Percentiles rank a stretch among this genome's conserved stretches.
phyloP scores from a whole-genome alignment of 1,139 yeast species.

The Debaryomyces sp. region DNA sequence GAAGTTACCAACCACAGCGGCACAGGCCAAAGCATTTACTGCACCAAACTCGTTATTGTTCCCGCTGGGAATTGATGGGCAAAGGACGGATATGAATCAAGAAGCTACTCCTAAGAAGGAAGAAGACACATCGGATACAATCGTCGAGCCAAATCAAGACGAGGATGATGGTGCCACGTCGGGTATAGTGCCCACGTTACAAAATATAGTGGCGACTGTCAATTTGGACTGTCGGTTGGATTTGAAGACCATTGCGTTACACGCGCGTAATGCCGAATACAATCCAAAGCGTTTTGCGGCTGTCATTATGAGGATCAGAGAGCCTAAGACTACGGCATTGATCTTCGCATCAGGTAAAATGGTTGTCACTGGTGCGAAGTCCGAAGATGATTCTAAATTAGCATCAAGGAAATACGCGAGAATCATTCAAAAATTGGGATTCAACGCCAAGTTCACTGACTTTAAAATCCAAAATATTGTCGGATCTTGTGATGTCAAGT shows the following conservation, averaged over 20 bases:
- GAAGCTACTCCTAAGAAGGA: conserved; percentile 27
- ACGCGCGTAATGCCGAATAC: conserved; percentile 98
- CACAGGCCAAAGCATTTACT: conserved; percentile 74
- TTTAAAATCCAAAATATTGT: conserved; percentile 97
- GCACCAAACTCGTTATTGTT: conserved; percentile 67
- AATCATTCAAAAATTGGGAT: conserved; percentile 96
- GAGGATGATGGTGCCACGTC: conserved; percentile 76
- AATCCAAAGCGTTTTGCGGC: conserved; percentile 99
- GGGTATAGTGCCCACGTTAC: conserved; percentile 94
- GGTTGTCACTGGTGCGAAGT: conserved; percentile 99
- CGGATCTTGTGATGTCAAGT: conserved; percentile 97
- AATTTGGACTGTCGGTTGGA: conserved; percentile 95
- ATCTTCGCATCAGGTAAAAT: conserved; percentile 98
- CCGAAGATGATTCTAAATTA: conserved; percentile 95
- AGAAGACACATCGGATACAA: conserved; percentile 29
- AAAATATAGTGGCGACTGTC: conserved; percentile 97
- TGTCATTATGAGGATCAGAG: conserved; percentile 98
- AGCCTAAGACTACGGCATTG: conserved; percentile 96
- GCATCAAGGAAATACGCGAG: conserved; percentile 98
- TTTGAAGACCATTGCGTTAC: conserved; percentile 94
- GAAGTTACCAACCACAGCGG: conserved; percentile 79
- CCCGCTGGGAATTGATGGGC: conserved; percentile 48
- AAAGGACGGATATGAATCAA: conserved; percentile 12
- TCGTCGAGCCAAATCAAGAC: conserved; percentile 45
- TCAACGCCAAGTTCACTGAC: conserved; percentile 93